phyloP scores from a whole-genome alignment of 805 yeast species.

The Sungouiella thailandica region DNA sequence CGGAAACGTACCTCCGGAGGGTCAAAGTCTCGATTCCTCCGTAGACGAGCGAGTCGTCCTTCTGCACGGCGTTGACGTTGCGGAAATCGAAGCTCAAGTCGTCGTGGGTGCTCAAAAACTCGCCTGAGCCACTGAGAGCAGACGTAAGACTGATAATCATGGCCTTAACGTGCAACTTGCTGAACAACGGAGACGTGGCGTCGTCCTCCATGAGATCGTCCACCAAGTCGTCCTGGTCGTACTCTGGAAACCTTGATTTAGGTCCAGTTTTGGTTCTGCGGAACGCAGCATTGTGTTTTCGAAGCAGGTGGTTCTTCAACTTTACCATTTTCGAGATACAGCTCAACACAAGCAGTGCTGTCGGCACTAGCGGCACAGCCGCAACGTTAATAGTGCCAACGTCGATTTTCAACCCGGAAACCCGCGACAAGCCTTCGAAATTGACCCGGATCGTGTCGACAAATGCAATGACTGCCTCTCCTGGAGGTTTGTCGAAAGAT shows the following conservation, averaged over 20 bases:
- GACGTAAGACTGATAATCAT: conserved; percentile 44
- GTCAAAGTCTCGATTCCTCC: conserved; percentile 44
- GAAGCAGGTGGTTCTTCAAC: conserved; percentile 26
- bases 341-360: conserved; percentile 30
- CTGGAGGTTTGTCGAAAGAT: conserved; percentile 20
- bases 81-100: conserved; percentile 20
- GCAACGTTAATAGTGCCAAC: conserved; percentile 41
- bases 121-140: conserved; percentile 37
- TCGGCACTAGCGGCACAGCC: conserved; percentile 38
- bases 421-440: conserved; percentile 43
- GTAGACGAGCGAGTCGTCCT: conserved; percentile 35
- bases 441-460: conserved; percentile 35
- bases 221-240: conserved; percentile 9
- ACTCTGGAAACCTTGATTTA: conserved; percentile 22
- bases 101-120: conserved; percentile 30
- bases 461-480: conserved; percentile 19
- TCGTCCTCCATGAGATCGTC: conserved; percentile 9
- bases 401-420: conserved; percentile 33
- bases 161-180: conserved; percentile 32
- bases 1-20: conserved; percentile 14
- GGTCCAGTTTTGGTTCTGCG: background rate
- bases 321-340: conserved; percentile 34
- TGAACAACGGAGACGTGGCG: conserved; percentile 24
- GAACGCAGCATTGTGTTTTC: conserved; percentile 12
- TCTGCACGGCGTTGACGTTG: conserved; percentile 39